Base-by-base conservation (phyloP, 2,329 filamentous ascomycete genomes). In the Fusarium nurragi region DNA sequence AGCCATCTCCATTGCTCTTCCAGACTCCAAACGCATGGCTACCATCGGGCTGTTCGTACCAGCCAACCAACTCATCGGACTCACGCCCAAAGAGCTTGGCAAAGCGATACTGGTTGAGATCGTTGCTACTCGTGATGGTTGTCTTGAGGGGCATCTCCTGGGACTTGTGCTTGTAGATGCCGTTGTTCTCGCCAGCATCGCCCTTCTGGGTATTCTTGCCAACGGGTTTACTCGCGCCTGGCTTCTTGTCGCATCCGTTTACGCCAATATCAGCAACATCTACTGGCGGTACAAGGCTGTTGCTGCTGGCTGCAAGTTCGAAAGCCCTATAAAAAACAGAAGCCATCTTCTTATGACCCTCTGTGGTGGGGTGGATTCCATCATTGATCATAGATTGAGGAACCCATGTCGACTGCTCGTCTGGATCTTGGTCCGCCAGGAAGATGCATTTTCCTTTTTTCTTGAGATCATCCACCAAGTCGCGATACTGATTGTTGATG, bases 131-230 rank as follows among this genome's bases (percentile, higher is more conserved):
- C 0, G 60, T 48, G 4, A 73, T 43, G 4, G 59, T 64, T 12
- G 60, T 36, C 12, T 68, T 39, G 22, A 61, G 60, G 21, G 64
- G 63, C 48, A 41, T 67, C 8, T 41, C 48, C 22, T 64, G 16
- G 10, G 22, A 37, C n/a, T 37, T 37, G 52, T 76, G 75, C 13
- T 55, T 22, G 47, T 77, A 77, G 1, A 63, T 69, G 9, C 71
- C 70, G 52, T 77, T 73, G 12, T 75, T 67, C 13, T 60, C 19
- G 13, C 75, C 74, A 26, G 60, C 68, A 8, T 7, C 25, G 12
- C 74, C 73, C 6, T 38, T 48, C 41, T 76, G 74, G 4, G 73
- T 75, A 13, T 39, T 16, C 21, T 22, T 65, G 3, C 71, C 71
- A 1, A 64, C 65, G 22, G 65, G 52, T 3, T 64, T 40, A 3